Evolutionary conservation across 495 filamentous ascomycete species (phyloP).

Genomic region (Daldinia decipiens): DNA sequence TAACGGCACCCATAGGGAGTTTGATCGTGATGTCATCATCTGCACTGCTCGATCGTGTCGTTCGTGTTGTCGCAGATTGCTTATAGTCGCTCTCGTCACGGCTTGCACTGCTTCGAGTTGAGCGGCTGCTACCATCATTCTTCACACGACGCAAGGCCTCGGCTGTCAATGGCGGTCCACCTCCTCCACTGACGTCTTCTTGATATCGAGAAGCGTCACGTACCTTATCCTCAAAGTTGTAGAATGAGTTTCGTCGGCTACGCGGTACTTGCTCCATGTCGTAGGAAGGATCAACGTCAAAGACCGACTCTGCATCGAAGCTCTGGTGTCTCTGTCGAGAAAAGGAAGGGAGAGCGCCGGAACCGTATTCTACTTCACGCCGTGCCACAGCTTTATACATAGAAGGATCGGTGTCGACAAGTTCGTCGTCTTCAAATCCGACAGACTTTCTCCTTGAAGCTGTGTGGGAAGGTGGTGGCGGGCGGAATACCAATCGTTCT

Average conservation of each 20-base stretch:
- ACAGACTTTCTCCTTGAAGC: constrained; percentile 46
- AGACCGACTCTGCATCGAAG: constrained; percentile 45
- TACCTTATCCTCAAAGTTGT: constrained; percentile 62
- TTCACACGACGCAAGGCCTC: constrained; percentile 60
- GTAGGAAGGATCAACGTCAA: constrained; percentile 31
- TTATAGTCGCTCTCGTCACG: constrained; percentile 67
- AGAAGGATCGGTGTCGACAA: constrained; percentile 34
- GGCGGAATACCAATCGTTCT: constrained; percentile 50
- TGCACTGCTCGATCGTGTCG: constrained; percentile 56
- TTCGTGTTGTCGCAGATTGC: constrained; percentile 64
- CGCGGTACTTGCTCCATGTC: constrained; percentile 40
- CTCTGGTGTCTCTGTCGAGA: constrained; percentile 37
- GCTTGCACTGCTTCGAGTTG: constrained; percentile 62
- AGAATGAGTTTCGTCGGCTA: constrained; percentile 44
- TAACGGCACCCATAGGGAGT: constrained; percentile 57
- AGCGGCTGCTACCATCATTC: constrained; percentile 60
- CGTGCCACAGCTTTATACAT: constrained; percentile 51
- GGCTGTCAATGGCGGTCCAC: constrained; percentile 58
- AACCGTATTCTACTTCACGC: constrained; percentile 47
- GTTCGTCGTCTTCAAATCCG: constrained; percentile 52
- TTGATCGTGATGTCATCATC: constrained; percentile 66
- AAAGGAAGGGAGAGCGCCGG: constrained; percentile 40
- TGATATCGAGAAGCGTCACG: constrained; percentile 60
- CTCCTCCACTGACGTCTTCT: constrained; percentile 58
- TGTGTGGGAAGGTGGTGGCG: constrained; percentile 47